These are phyloP conservation scores for Neurospora pannonica DNA, from an alignment of 495 filamentous ascomycete genomes.

Conservation along the genomic window DNA sequence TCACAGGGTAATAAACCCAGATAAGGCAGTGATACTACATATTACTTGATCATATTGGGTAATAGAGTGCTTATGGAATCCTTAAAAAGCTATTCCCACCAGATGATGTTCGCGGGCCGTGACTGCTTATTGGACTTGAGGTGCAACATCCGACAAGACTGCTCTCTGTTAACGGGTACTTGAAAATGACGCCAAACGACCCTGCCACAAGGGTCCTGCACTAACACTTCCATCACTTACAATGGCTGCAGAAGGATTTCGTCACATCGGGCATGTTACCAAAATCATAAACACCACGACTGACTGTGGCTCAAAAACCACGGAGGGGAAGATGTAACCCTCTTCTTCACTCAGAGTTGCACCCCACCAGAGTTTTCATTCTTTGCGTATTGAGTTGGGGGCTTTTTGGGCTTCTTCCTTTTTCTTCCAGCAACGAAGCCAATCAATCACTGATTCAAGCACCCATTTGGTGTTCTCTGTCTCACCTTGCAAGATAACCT, in stretches of 20 bases:
- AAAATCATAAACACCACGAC: not conserved
- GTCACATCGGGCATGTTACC: not conserved
- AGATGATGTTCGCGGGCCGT: not conserved
- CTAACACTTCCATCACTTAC: accelerated
- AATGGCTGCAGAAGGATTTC: not conserved
- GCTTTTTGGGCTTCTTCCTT: not conserved
- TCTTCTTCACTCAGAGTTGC: not conserved
- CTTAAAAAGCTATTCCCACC: not conserved
- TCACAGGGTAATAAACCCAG: not conserved
- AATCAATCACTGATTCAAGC: not conserved
- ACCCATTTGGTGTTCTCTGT: not conserved
- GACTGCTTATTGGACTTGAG: not conserved
- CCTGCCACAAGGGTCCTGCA: not conserved
- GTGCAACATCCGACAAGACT: not conserved
- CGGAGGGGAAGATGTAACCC: not conserved
- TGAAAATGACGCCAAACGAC: not conserved
- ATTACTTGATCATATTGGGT: not conserved
- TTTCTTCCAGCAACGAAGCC: not conserved
- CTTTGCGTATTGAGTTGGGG: not conserved
- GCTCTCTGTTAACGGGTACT: not conserved
- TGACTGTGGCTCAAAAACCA: not conserved
- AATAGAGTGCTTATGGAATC: not conserved
- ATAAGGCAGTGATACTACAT: not conserved
- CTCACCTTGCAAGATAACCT: not conserved
- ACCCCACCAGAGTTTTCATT: not conserved